A percentile compares a stretch with the other conserved stretches of the same genome.
Conservation (phyloP, 2,329 filamentous ascomycete genomes). For the Sclerotinia borealis region DNA sequence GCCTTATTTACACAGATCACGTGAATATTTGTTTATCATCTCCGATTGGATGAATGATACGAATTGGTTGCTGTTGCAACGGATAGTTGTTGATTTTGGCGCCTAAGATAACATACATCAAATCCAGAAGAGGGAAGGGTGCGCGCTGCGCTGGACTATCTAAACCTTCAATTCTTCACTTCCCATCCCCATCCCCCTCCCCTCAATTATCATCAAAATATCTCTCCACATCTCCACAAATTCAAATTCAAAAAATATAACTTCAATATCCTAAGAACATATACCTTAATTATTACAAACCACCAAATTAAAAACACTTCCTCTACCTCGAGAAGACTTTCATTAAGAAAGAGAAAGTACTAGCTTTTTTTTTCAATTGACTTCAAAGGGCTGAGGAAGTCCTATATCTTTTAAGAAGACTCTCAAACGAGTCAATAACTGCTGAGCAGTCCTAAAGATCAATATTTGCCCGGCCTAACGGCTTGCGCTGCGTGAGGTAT, state of each 20-base stretch:
- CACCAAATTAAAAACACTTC: neutral
- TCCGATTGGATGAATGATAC: neutral
- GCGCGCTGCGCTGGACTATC: conserved; percentile 6
- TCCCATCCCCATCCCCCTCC: neutral
- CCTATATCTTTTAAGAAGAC: conserved; percentile 20
- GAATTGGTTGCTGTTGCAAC: conserved; percentile 5
- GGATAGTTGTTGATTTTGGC: conserved; percentile 11
- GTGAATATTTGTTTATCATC: neutral
- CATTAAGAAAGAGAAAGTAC: conserved; percentile 4
- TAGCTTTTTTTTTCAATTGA: conserved; percentile 9
- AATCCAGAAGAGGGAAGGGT: too few species aligned
- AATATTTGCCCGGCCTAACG: conserved; percentile 65
- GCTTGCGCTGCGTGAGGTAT: conserved; percentile 81
- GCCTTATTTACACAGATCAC: neutral
- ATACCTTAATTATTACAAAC: neutral
- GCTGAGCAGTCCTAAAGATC: conserved; percentile 43
- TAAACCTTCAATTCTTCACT: conserved; percentile 5
- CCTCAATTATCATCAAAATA: neutral
- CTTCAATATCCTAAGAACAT: neutral
- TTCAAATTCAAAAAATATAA: neutral
- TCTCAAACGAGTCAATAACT: conserved; percentile 37
- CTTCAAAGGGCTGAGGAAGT: conserved; percentile 27
- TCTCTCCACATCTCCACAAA: conserved; percentile 10
- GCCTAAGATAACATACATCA: conserved; percentile 13
- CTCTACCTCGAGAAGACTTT: conserved; percentile 6